Conservation (phyloP, 1,139 yeast genomes). For the Blastobotrys illinoisensis region DNA sequence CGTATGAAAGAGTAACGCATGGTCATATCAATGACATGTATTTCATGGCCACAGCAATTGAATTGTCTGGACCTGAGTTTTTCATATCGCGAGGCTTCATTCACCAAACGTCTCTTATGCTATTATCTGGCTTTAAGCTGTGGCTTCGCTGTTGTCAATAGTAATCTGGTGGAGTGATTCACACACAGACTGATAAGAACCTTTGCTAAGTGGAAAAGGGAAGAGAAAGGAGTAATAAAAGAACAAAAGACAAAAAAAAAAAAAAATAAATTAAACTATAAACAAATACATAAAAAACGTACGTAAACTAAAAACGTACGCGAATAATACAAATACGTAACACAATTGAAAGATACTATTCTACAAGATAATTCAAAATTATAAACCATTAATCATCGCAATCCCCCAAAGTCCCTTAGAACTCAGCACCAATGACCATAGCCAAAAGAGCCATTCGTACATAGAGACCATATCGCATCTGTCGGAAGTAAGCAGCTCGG, state of each 20-base stretch:
- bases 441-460: constrained; percentile 98
- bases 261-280: constrained; percentile 7
- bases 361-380: not conserved
- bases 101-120: too few relatives aligned
- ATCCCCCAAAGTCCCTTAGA: constrained; percentile 8
- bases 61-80: too few relatives aligned
- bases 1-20: too few relatives aligned
- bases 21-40: too few relatives aligned
- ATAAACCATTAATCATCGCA: not conserved
- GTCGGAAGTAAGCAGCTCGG: constrained; percentile 98
- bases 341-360: constrained; percentile 3
- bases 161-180: too few relatives aligned
- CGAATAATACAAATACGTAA: constrained; percentile 10
- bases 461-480: constrained; percentile 96
- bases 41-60: too few relatives aligned
- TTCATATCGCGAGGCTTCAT: too few relatives aligned
- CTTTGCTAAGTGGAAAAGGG: too few relatives aligned
- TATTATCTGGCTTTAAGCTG: too few relatives aligned
- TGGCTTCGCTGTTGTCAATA: too few relatives aligned
- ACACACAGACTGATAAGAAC: too few relatives aligned
- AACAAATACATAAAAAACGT: constrained; percentile 8
- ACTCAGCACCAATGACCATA: constrained; percentile 79
- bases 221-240: constrained; percentile 10
- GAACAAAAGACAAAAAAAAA: constrained; percentile 11
- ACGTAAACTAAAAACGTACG: constrained; percentile 8